Evolutionary conservation across 78 protist genomes (phyloP).

Genomic region (Creolimax fragrantissima): DNA sequence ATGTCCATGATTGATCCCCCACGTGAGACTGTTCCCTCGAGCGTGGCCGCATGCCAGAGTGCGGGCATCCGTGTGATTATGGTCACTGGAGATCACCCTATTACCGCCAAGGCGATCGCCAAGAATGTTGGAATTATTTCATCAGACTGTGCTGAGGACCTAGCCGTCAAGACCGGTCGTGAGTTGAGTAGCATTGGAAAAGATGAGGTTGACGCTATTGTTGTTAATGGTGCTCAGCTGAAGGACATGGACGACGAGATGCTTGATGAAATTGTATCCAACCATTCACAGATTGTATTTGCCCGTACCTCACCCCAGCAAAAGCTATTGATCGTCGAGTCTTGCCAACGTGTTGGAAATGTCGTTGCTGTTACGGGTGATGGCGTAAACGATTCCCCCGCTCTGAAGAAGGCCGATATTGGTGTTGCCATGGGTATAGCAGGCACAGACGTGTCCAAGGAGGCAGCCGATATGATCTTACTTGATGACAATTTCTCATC

Average conservation of each 20-base stretch:
- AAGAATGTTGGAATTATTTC: constrained; percentile 35
- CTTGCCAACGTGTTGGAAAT: constrained; percentile 32
- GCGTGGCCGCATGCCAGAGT: constrained; percentile 27
- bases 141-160: constrained; percentile 52
- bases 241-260: not conserved
- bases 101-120: not conserved
- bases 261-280: not conserved
- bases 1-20: constrained; percentile 93
- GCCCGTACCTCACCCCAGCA: constrained; percentile 71
- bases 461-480: constrained; percentile 83
- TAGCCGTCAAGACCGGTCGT: constrained; percentile 40
- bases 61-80: constrained; percentile 69
- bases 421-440: constrained; percentile 96
- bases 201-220: not conserved
- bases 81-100: constrained; percentile 7
- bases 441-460: constrained; percentile 92
- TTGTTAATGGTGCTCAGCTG: not conserved
- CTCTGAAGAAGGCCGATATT: constrained; percentile 82
- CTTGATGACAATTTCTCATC: constrained; percentile 96
- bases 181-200: no score
- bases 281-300: not conserved
- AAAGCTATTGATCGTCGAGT: constrained; percentile 54
- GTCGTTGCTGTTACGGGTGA: constrained; percentile 83
- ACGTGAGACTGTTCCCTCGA: constrained; percentile 60
- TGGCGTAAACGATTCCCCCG: constrained; percentile 96